Base-by-base conservation (phyloP, 2,329 filamentous ascomycete species). In the Albifimbria verrucaria region DNA sequence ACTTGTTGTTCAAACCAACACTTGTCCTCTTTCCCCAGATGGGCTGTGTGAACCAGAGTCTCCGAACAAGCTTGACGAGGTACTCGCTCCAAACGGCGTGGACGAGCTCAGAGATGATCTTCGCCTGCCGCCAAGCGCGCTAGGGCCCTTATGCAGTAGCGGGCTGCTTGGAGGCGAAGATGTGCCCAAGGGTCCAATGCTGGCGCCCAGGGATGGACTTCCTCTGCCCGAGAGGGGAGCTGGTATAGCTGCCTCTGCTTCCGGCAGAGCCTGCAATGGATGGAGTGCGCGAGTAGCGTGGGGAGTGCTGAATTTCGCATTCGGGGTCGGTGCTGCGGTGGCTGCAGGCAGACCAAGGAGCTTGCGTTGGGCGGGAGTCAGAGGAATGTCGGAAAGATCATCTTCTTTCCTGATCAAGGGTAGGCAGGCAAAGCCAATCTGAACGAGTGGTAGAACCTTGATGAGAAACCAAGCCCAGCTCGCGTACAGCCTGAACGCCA, bases 1-100 rank as follows among this genome's bases (percentile, higher is more conserved):
- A 97, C 74, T 94, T 96, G 74, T 86, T 96, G 71, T 93, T 97
- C 65, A 97, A 66, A 1, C 86, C 85, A 50, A 95, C 84, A 59
- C 84, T 92, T 42, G 87, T 86, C 52, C 85, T 81, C 73, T 88
- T 91, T 36, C 81, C 6, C 77, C 72, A 6, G 74, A 73, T 1
- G 90, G 89, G 58, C 86, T 92, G 1, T 89, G 89, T 18, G 87
- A 87, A 15, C 81, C 78, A 2, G 87, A 84, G n/a, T 83, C 82
- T 20, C 76, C 69, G 57, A 85, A 82, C 25, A 73, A 51, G 52
- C 75, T 79, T 39, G 73, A 71, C 6, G 74, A 70, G 24, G 69
- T 77, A 63, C 73, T 81, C 43, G 71, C 75, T 49, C 73, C 79
- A 55, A 83, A 76, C 45, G 78, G 76, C 57, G 77, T 81, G 25